phyloP scores from a whole-genome alignment of 2,329 filamentous ascomycete genomes.

The Chalaropsis ovoidea region DNA sequence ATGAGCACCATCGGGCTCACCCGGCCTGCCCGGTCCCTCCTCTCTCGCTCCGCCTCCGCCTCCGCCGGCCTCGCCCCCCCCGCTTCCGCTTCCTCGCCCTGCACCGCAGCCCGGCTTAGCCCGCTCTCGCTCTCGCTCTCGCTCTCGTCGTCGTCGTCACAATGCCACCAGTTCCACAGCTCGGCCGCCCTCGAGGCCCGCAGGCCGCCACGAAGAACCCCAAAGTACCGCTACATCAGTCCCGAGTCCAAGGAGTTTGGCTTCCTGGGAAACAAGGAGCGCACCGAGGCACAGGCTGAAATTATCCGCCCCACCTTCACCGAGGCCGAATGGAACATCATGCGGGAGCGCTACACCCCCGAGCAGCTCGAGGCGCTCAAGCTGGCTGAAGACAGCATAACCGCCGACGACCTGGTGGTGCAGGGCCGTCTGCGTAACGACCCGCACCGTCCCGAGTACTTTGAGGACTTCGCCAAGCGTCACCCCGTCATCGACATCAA shows the following conservation, averaged over 20 bases:
- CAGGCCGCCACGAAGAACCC: constrained; percentile 30
- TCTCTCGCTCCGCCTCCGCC: constrained; percentile 23
- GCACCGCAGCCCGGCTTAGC: neutral
- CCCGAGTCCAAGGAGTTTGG: constrained; percentile 20
- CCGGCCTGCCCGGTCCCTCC: constrained; percentile 22
- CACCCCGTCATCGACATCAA: constrained; percentile 69
- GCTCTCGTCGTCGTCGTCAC: constrained; percentile 26
- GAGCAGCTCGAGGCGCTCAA: constrained; percentile 73
- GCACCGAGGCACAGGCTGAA: constrained; percentile 11
- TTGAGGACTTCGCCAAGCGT: constrained; percentile 72
- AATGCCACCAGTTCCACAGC: constrained; percentile 41
- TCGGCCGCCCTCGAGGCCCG: constrained; percentile 40
- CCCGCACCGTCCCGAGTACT: constrained; percentile 60
- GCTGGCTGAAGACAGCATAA: constrained; percentile 67
- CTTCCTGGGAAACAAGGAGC: constrained; percentile 12
- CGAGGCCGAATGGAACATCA: constrained; percentile 50
- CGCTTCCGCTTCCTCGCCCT: neutral
- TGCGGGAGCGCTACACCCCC: constrained; percentile 62
- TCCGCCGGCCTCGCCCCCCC: constrained; percentile 28
- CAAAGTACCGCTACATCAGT: constrained; percentile 21
- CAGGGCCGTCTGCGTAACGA: constrained; percentile 65
- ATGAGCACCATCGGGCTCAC: constrained; percentile 22
- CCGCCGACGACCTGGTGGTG: constrained; percentile 60
- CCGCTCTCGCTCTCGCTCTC: constrained; percentile 10
- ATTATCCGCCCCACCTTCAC: constrained; percentile 50